phyloP scores from a whole-genome alignment of 345 rosid genomes.

The Acer yangbiense region DNA sequence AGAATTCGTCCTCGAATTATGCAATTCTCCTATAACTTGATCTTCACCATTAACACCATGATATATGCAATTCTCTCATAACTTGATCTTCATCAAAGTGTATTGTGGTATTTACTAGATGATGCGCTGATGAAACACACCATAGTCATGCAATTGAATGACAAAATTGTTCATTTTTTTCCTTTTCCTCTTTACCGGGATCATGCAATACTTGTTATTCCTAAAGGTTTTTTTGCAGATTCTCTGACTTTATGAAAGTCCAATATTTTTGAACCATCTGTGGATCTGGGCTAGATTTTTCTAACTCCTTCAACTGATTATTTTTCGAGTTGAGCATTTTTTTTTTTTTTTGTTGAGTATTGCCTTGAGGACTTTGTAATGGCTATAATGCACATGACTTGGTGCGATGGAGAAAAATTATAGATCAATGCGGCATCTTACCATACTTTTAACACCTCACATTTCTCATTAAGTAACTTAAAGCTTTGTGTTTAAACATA shows the following conservation, averaged over 20 bases:
- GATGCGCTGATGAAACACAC: background rate
- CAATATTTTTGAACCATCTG: background rate
- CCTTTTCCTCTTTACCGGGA: background rate
- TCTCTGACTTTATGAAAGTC: background rate
- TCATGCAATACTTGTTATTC: background rate
- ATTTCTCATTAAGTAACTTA: background rate
- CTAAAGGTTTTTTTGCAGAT: background rate
- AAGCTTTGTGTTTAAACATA: background rate
- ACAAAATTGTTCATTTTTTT: background rate
- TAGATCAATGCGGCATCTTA: background rate
- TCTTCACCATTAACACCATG: no score
- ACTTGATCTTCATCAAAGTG: no score
- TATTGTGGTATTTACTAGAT: background rate
- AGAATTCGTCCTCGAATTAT: no score
- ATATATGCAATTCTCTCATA: no score
- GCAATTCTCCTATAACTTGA: no score
- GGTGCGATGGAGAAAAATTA: background rate
- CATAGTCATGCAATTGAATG: background rate
- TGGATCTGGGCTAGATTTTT: background rate
- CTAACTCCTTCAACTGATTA: background rate
- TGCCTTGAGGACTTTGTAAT: background rate
- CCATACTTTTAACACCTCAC: slow-evolving; percentile 4
- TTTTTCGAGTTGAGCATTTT: background rate
- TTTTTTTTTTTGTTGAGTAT: no score
- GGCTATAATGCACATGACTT: background rate